Evolutionary conservation across 176 grass and related monocot genomes (phyloP), one percentile per base, ranked within the genome.

Genomic region (Juncus effusus): DNA sequence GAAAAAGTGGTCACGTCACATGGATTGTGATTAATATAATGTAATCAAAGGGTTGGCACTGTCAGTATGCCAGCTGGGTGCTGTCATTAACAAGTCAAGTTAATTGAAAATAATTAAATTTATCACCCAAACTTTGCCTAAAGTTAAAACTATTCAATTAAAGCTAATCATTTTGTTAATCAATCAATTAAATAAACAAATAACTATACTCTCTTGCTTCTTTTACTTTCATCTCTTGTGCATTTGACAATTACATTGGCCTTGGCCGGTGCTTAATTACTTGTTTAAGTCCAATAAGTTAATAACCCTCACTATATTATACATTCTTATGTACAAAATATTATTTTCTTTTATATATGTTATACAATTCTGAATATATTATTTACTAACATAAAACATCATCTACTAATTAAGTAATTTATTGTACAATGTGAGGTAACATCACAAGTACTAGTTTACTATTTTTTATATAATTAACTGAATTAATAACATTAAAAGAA

Each of bases 11-110:
- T 28, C 19, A 28, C 19, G 52, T 72, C 68, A 72, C 68, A 72
- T 72, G 68, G 68, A 15, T 28, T 36, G 28, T 12, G 54, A 72
- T 72, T 72, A 72, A 38, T 57, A 59, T 72, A 72, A 72, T 72
- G 68, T 44, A 59, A 72, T 72, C 42, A 59, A 14, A 11, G 68
- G 68, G 68, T 72, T 72, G 68, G 68, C 68, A 72, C 16, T 72
- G 68, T 72, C 68, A 72, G 68, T 72, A 72, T 72, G 68, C 55
- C 68, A 72, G 68, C 68, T 72, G 57, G 68, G 54, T 35, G 38
- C 68, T 72, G 68, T 72, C 55, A 72, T 72, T 72, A 72, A 72
- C 54, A 59, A 72, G 68, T 70, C 67, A 57, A 39, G 67, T 72
- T 42, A 72, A 72, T 19, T 69, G 56, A 70, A 70, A 70, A 53